phyloP scores from a whole-genome alignment of 2,329 filamentous ascomycete genomes.

The Ustulina deusta region DNA sequence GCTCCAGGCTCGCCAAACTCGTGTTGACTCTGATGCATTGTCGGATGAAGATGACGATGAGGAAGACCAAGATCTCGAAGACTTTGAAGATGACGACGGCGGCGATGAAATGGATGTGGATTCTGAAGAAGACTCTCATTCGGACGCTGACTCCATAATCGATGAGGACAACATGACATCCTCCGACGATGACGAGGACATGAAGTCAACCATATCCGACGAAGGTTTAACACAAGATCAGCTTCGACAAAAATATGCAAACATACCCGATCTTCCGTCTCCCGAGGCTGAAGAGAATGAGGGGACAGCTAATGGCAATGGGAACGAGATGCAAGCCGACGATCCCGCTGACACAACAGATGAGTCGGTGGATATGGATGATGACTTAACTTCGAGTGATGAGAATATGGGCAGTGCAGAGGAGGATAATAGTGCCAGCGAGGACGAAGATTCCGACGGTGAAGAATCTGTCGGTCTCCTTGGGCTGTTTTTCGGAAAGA shows the following conservation, averaged over 20 bases:
- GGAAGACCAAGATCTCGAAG: slow-evolving; percentile 52
- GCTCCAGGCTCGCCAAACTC: slow-evolving; percentile 70
- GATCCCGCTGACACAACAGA: slow-evolving; percentile 67
- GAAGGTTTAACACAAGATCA: slow-evolving; percentile 77
- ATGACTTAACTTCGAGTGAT: slow-evolving; percentile 72
- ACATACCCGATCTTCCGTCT: slow-evolving; percentile 64
- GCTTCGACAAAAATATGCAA: slow-evolving; percentile 75
- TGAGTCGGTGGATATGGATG: slow-evolving; percentile 76
- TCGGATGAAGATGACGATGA: slow-evolving; percentile 57
- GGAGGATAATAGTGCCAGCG: slow-evolving; percentile 51
- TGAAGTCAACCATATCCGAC: slow-evolving; percentile 65
- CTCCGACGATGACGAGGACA: slow-evolving; percentile 71
- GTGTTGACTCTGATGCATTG: slow-evolving; percentile 64
- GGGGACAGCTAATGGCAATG: slow-evolving; percentile 23
- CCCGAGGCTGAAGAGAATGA: slow-evolving; percentile 36
- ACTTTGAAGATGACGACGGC: slow-evolving; percentile 62
- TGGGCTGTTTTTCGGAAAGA: slow-evolving; percentile 70
- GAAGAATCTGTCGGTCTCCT: slow-evolving; percentile 62
- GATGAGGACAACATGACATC: slow-evolving; percentile 73
- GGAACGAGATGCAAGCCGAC: slow-evolving; percentile 37
- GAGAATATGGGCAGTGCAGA: slow-evolving; percentile 58
- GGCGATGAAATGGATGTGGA: slow-evolving; percentile 58
- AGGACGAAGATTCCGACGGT: slow-evolving; percentile 60
- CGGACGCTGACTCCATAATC: slow-evolving; percentile 53
- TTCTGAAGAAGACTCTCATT: slow-evolving; percentile 48